phyloP scores from a whole-genome alignment of 2,329 filamentous ascomycete genomes.

The Domatiomyces catenatus region DNA sequence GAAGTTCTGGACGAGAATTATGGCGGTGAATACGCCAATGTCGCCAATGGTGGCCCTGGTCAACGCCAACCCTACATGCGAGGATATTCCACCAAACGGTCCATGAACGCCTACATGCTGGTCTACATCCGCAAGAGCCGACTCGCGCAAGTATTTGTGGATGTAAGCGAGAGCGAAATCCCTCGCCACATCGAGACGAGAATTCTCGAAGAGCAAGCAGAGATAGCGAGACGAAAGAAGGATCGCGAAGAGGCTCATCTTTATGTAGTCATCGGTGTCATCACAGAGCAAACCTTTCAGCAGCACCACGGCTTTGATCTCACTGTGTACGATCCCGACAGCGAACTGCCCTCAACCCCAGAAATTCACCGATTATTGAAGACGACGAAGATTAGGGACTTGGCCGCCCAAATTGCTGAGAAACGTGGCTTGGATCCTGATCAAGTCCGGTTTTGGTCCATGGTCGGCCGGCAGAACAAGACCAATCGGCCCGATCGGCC shows the following conservation, averaged over 20 bases:
- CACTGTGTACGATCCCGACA: slow-evolving; percentile 47
- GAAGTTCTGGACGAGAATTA: slow-evolving; percentile 96
- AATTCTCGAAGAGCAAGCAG: slow-evolving; percentile 66
- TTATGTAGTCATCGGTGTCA: slow-evolving; percentile 70
- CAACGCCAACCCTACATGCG: slow-evolving; percentile 50
- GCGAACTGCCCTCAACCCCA: slow-evolving; percentile 53
- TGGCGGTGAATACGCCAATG: slow-evolving; percentile 62
- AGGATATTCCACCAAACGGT: slow-evolving; percentile 49
- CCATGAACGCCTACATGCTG: slow-evolving; percentile 93
- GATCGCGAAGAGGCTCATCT: slow-evolving; percentile 90
- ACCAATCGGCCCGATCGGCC: slow-evolving; percentile 83
- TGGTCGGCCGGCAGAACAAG: slow-evolving; percentile 98
- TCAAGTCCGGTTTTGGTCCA: slow-evolving; percentile 73
- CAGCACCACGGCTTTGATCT: slow-evolving; percentile 75
- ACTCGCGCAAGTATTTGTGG: slow-evolving; percentile 65
- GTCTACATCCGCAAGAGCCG: slow-evolving; percentile 86
- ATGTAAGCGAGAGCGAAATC: slow-evolving; percentile 61
- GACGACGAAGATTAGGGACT: slow-evolving; percentile 59
- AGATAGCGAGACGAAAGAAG: slow-evolving; percentile 61
- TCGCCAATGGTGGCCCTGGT: slow-evolving; percentile 40
- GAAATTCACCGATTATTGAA: slow-evolving; percentile 58
- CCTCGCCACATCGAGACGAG: slow-evolving; percentile 65
- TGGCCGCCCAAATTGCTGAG: slow-evolving; percentile 53
- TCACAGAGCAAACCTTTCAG: slow-evolving; percentile 68
- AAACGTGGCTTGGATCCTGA: slow-evolving; percentile 54